Evolutionary conservation across 169 alveolate genomes (phyloP).

Genomic region (Plasmodium yoelii): DNA sequence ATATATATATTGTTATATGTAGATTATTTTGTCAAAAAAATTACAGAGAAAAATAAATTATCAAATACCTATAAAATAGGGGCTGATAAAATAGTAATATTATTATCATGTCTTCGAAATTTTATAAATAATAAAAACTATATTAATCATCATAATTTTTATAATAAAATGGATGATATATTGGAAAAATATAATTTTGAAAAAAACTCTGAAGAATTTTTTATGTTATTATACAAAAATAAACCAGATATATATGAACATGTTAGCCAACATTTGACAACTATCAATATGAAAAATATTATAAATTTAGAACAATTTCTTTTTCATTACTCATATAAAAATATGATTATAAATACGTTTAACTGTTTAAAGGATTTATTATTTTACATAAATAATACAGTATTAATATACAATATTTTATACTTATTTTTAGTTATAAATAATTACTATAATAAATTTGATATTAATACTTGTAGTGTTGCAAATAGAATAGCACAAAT

Average conservation of each 20-base stretch:
- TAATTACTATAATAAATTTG: constrained; percentile 29
- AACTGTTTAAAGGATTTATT: constrained; percentile 8
- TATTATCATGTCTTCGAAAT: constrained; percentile 19
- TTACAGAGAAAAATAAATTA: not conserved
- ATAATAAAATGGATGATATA: not conserved
- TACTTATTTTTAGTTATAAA: constrained; percentile 37
- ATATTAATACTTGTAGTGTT: not conserved
- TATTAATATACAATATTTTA: constrained; percentile 9
- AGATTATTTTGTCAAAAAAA: constrained; percentile 26
- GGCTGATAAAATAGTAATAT: constrained; percentile 1
- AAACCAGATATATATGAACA: constrained; percentile 50
- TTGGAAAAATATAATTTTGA: not conserved
- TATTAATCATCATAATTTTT: not conserved
- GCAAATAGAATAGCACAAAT: constrained; percentile 17
- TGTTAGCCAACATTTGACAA: constrained; percentile 17
- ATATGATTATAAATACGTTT: constrained; percentile 55
- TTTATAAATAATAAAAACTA: constrained; percentile 8
- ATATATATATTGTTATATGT: constrained; percentile 38
- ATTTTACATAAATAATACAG: constrained; percentile 20
- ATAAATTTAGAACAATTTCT: constrained; percentile 22
- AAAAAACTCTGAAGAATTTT: constrained; percentile 21
- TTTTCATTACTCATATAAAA: constrained; percentile 39
- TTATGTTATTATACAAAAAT: constrained; percentile 17
- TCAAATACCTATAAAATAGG: not conserved
- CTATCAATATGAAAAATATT: constrained; percentile 16